These are phyloP conservation scores for Nitzschia palea DNA, from an alignment of 108 stramenopile species.

Conservation along the genomic window DNA sequence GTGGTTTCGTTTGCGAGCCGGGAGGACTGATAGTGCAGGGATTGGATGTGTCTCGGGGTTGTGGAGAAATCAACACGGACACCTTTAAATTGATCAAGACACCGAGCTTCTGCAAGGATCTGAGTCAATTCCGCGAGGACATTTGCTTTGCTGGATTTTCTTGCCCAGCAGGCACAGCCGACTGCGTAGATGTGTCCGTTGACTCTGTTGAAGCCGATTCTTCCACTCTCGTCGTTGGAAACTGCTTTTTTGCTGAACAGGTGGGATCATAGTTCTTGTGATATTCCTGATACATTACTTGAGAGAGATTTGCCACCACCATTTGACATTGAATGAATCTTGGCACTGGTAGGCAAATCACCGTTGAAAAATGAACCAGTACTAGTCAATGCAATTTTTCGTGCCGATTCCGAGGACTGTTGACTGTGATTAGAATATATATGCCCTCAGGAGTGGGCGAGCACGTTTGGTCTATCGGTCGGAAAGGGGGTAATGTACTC, in stretches of 20 bases:
- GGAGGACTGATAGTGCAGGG: slow-evolving; percentile 7
- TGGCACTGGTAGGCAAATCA: too few relatives aligned
- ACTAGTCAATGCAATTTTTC: too few relatives aligned
- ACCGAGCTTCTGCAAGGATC: slow-evolving; percentile 6
- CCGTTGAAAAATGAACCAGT: too few relatives aligned
- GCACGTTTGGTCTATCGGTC: too few relatives aligned
- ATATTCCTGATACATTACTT: too few relatives aligned
- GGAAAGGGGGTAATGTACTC: too few relatives aligned
- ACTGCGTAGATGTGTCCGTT: not conserved
- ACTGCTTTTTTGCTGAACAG: slow-evolving; percentile 11
- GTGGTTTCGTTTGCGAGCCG: not conserved
- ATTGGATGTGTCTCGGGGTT: not conserved
- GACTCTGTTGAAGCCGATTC: not conserved
- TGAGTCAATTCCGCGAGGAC: not conserved
- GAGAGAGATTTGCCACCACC: too few relatives aligned
- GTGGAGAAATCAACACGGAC: not conserved
- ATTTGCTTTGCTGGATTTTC: not conserved
- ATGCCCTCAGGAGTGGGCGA: too few relatives aligned
- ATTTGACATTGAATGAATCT: too few relatives aligned
- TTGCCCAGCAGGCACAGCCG: not conserved
- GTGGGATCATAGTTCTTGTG: not conserved
- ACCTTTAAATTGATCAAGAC: not conserved
- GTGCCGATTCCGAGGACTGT: too few relatives aligned
- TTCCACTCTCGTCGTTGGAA: not conserved
- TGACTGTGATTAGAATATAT: too few relatives aligned